These are phyloP conservation scores for Alternaria gaisen DNA, from an alignment of 2,329 filamentous ascomycete species.

Conservation along the genomic window DNA sequence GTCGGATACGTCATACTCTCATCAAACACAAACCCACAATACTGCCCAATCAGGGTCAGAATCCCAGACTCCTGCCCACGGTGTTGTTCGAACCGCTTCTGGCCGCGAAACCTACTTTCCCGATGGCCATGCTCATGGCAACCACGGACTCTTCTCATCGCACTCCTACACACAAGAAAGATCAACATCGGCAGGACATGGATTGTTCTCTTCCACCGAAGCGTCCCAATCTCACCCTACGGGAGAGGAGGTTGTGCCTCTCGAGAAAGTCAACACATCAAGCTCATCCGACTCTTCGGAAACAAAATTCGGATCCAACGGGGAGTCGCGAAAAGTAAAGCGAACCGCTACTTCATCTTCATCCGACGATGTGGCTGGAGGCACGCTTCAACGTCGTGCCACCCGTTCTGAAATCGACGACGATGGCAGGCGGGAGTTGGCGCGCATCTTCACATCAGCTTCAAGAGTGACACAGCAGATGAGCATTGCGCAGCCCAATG, in stretches of 20 bases:
- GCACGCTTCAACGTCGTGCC: conserved; percentile 23
- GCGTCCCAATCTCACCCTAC: conserved; percentile 1
- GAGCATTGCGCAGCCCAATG: conserved; percentile 45
- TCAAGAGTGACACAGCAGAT: conserved; percentile 34
- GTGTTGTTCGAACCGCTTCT: conserved; percentile 33
- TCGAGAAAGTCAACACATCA: conserved; percentile 20
- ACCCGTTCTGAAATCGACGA: conserved; percentile 36
- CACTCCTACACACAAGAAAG: conserved; percentile 9
- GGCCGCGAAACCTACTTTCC: conserved; percentile 42
- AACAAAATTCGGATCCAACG: conserved; percentile 25
- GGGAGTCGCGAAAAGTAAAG: conserved; percentile 14
- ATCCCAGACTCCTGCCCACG: conserved; percentile 11
- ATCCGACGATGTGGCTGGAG: conserved; percentile 10
- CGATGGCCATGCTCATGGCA: conserved; percentile 29
- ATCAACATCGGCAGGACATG: background rate
- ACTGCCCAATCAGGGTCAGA: conserved; percentile 1
- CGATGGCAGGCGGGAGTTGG: conserved; percentile 36
- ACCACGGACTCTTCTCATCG: conserved; percentile 16
- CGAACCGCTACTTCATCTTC: conserved; percentile 12
- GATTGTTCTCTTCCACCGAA: conserved; percentile 1
- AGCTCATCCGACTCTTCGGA: conserved; percentile 33
- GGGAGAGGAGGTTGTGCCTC: conserved; percentile 19
- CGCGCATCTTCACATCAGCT: conserved; percentile 35
- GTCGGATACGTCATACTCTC: conserved; percentile 10
- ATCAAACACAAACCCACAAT: conserved; percentile 1